Conservation (phyloP, 257 asterid species). For the Primulina eburnea region DNA sequence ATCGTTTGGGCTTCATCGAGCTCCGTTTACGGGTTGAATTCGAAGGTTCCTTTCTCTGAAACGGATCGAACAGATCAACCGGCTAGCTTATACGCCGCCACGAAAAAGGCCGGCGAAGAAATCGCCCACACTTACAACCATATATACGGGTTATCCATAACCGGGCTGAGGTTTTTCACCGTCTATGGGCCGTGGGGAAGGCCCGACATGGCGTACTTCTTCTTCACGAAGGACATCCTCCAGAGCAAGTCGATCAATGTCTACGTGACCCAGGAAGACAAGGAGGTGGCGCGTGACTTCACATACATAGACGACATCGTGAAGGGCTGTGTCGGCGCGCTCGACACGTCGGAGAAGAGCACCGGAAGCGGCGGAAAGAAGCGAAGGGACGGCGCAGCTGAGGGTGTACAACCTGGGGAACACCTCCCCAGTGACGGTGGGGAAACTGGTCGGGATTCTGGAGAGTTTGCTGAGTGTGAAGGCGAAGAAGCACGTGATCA, state of each 20-base stretch:
- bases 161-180: slow-evolving; percentile 87
- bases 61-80: slow-evolving; percentile 74
- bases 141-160: slow-evolving; percentile 72
- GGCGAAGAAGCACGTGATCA: slow-evolving; percentile 72
- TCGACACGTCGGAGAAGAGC: slow-evolving; percentile 98
- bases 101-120: slow-evolving; percentile 91
- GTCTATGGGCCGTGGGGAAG: slow-evolving; percentile 97
- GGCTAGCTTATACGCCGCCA: slow-evolving; percentile 92
- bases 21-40: slow-evolving; percentile 81
- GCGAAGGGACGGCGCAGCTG: slow-evolving; percentile 70
- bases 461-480: slow-evolving; percentile 54
- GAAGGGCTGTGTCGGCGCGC: slow-evolving; percentile 81
- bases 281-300: slow-evolving; percentile 99
- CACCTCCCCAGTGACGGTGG: slow-evolving; percentile 92
- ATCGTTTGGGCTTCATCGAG: slow-evolving; percentile 93
- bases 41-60: slow-evolving; percentile 75
- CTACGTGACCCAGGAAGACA: slow-evolving; percentile 62
- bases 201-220: slow-evolving; percentile 95
- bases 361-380: slow-evolving; percentile 93
- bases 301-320: slow-evolving; percentile 91
- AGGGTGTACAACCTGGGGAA: slow-evolving; percentile 90
- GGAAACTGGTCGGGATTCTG: slow-evolving; percentile 69
- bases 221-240: slow-evolving; percentile 80
- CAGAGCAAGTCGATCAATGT: slow-evolving; percentile 68
- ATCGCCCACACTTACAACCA: slow-evolving; percentile 92